A percentile compares a stretch with the other conserved stretches of the same genome.
Conservation (phyloP, 176 grass and related monocot genomes). For the Carex littledalei region DNA sequence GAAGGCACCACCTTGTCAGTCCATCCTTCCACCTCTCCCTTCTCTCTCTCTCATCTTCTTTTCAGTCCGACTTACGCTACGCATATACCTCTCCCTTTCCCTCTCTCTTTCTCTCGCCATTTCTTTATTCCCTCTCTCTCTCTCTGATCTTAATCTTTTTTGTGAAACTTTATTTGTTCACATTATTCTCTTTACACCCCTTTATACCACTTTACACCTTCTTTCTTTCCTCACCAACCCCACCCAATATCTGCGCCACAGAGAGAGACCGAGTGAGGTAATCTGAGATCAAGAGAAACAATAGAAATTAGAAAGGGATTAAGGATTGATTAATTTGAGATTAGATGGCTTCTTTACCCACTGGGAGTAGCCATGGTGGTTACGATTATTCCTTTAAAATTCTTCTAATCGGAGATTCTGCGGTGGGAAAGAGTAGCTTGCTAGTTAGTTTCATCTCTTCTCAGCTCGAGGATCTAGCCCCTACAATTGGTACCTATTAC, state of each 20-base stretch:
- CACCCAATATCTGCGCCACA: constrained; percentile 8
- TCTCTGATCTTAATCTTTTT: not conserved
- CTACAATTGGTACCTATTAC: constrained; percentile 61
- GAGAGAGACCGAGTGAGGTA: not conserved
- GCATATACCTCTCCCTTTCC: not conserved
- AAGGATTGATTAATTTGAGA: constrained; percentile 5
- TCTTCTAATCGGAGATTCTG: constrained; percentile 88
- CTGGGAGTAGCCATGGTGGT: constrained; percentile 19
- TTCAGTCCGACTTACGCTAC: constrained; percentile 27
- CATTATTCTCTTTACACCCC: not conserved
- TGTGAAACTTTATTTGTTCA: not conserved
- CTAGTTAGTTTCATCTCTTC: constrained; percentile 81
- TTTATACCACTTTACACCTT: not conserved
- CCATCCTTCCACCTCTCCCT: not conserved
- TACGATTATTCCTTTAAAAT: constrained; percentile 94
- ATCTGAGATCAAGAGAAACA: constrained; percentile 16
- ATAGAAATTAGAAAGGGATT: not conserved
- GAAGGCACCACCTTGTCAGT: constrained; percentile 5
- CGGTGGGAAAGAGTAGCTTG: constrained; percentile 93
- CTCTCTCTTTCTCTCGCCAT: not conserved
- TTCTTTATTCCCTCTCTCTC: not conserved
- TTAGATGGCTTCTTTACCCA: not conserved
- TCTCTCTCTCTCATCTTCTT: not conserved
- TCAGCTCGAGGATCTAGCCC: constrained; percentile 48
- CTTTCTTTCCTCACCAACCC: constrained; percentile 32